Evolutionary conservation across 306 rosid genomes (phyloP).

Genomic region (Argentina anserina): DNA sequence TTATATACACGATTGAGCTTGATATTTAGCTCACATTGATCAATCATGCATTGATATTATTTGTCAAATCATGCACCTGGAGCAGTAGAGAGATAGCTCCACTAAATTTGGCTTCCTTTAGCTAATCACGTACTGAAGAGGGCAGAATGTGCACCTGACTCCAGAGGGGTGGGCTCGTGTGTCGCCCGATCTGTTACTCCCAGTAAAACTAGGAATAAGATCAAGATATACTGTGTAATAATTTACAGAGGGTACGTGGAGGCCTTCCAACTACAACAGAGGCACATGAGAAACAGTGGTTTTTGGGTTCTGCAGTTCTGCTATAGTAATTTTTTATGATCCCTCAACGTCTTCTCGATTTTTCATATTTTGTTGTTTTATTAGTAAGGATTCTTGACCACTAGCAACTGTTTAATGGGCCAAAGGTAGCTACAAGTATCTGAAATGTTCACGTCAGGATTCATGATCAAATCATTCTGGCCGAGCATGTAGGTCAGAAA

Average conservation of each 20-base stretch:
- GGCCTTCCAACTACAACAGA: background rate
- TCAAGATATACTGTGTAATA: background rate
- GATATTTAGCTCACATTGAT: background rate
- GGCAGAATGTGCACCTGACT: background rate
- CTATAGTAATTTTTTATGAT: background rate
- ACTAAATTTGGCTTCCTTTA: background rate
- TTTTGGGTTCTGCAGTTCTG: background rate
- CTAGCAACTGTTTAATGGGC: too few species aligned
- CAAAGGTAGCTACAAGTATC: too few species aligned
- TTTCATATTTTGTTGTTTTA: background rate
- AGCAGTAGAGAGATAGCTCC: constrained; percentile 1
- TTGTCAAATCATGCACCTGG: background rate
- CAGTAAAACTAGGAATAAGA: background rate
- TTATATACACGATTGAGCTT: background rate
- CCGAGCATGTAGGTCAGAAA: too few species aligned
- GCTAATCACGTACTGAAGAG: background rate
- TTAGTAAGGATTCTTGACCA: too few species aligned
- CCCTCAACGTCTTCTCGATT: background rate
- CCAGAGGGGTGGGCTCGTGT: background rate
- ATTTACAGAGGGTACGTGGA: background rate
- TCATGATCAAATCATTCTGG: too few species aligned
- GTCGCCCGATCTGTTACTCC: background rate
- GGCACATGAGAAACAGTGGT: background rate
- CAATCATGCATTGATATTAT: background rate
- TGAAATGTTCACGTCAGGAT: too few species aligned